Evolutionary conservation across 768 basidiomycete species (phyloP), one percentile per base, ranked within the genome.

Genomic region (Boletus rex-veris): DNA sequence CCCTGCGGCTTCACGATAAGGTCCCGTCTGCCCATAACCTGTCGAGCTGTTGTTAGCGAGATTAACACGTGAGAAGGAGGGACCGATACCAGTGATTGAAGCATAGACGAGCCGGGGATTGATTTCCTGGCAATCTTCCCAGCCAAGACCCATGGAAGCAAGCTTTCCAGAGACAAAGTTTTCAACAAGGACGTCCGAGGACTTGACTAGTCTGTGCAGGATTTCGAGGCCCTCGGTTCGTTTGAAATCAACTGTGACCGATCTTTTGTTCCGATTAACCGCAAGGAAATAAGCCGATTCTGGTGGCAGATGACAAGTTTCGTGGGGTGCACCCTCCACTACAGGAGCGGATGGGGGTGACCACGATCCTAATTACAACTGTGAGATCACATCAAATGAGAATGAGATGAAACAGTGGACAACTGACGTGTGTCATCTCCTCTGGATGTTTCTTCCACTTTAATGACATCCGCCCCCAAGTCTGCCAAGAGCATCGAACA

Each of bases 401-500:
- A 37, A 58, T 48, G 48, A 50, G 24, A 48, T 39, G 52, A 52
- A 45, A 45, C 45, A 16, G 35, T 44, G 44, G 46, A 33, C 43
- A 47, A 75, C 78, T 66, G 72, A 82, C 92, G 81, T 31, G 95
- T 98, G 72, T 98, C 95, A 64, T 98, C 95, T 21, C 95, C 95
- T 54, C 77, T 80, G 41, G 78, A 75, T 48, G 82, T 75, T 65
- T 92, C 88, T 66, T 95, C 92, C 6, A 97, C 83, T 69, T 97
- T 98, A 69, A 97, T 82, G 28, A 98, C 92, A 66, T 98, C 92
- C 44, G 95, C 95, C 2, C 92, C 88, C 35, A 95, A 73, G 72
- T 95, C 92, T 7, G 86, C 93, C n/a, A 97, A 77, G 55, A 96
- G 79, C 93, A 95, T 90, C 2, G 92, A 90, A n/a, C 88, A 83